Base-by-base conservation (phyloP, 805 yeast species). In the Yarrowia bubula region DNA sequence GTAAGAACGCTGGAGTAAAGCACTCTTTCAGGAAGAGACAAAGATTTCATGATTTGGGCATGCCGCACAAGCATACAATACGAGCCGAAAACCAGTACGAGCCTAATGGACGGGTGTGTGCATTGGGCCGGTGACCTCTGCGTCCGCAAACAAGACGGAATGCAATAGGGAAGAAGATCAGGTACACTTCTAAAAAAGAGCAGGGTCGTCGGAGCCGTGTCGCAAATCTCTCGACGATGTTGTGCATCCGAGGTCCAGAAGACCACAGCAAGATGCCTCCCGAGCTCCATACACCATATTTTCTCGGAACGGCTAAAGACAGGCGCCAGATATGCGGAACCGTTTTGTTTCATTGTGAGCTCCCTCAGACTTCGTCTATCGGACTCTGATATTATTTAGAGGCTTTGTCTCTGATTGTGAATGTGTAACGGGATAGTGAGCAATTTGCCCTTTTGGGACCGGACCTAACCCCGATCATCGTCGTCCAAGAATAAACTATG, bases 101-200 rank as follows among this genome's bases (percentile, higher is more conserved):
- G 58, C 58, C 43, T 51, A 51, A 37, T 28, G 43, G 18, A 31
- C 43, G 58, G 58, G 43, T 3, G 58, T n/a, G 58, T 38, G 58
- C 55, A 35, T 48, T 51, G 31, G 13, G 58, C 43, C 43, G 58
- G 43, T 37, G 43, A 51, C 58, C 4, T 31, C 43, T 51, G 58
- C 58, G 55, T 48, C 41, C 55, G 41, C 55, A 33, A 35, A 48
- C 41, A 37, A 14, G 33, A 38, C 43, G 58, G 58, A 51, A 51
- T 37, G 43, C 58, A 18, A 37, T 51, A 13, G 32, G 41, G 18
- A 48, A 48, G 55, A 48, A 48, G 55, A 33, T 48, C 55, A 48
- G 55, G 55, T 35, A 48, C 53, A n/a, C 7, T 14, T 17, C n/a
- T 3, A n/a, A 13, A 22, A 22, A 18, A 17, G 28, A 22, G 47